Evolutionary conservation across 2,329 filamentous ascomycete genomes (phyloP), one percentile per base, ranked within the genome.

Genomic region (Myriosclerotinia curreyana): DNA sequence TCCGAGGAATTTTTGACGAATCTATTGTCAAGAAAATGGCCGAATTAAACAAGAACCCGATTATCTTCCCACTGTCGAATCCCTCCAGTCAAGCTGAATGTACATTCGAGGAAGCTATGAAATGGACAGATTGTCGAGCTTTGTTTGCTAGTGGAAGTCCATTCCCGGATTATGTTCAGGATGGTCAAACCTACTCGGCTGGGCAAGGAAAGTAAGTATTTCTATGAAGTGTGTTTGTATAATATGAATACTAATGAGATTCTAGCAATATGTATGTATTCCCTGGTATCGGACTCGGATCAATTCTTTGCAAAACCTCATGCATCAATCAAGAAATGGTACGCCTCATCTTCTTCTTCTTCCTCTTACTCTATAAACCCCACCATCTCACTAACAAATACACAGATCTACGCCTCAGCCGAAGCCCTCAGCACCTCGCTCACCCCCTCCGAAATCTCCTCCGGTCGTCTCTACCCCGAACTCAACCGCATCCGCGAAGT

Each of bases 211-310:
- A 81, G 54, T 73, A 65, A 70, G 71, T 70, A n/a, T 22, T 54
- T 2, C 20, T 5, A 36, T 48, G 8, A 3, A 46, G 14, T 20
- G 25, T 44, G 25, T 38, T n/a, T n/a, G n/a, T 54, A 3, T 38
- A 3, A 2, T 48, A 20, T 48, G 42, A 14, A 46, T 58, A 50
- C 51, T 66, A 49, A 69, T 50, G 12, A 49, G 12, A 48, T 34
- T 93, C 90, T 78, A 96, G 96, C 79, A 96, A 96, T 76, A 90
- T 88, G 8, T 90, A 91, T 51, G 88, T 89, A 14, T 96, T 96
- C 75, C 92, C 92, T 0, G 91, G 91, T 1, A 93, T 96, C 66
- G 92, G 91, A 0, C 86, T 96, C 1, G 92, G 90, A 14, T 84
- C 84, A 4, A 84, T 96, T 2, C 82, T 96, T 1, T 87, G 82